These are phyloP conservation scores for Hypoxylon sp. DNA, from an alignment of 2,329 filamentous ascomycete genomes.

Conservation along the genomic window DNA sequence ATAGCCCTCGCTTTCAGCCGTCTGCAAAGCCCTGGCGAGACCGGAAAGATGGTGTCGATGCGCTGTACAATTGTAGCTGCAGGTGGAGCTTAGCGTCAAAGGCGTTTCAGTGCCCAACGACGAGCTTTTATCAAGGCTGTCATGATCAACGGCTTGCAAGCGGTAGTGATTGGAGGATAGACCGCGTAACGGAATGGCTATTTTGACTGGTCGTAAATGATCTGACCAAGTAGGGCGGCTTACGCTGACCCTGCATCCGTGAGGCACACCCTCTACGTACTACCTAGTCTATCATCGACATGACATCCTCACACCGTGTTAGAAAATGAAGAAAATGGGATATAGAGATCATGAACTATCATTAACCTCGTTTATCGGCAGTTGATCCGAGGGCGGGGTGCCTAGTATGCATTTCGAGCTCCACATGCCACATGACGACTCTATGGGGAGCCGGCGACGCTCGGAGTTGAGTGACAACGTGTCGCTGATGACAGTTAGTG, in stretches of 20 bases:
- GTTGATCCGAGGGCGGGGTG: conserved; percentile 45
- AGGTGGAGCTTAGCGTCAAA: conserved; percentile 59
- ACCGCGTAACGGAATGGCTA: conserved; percentile 49
- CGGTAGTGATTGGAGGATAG: conserved; percentile 50
- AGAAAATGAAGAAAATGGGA: conserved; percentile 22
- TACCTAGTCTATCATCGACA: conserved; percentile 27
- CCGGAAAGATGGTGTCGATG: conserved; percentile 59
- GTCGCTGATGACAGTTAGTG: conserved; percentile 40
- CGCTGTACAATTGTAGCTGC: conserved; percentile 62
- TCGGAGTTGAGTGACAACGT: conserved; percentile 43
- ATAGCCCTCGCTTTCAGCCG: conserved; percentile 50
- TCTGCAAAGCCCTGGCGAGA: conserved; percentile 43
- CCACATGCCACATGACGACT: conserved; percentile 46
- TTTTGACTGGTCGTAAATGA: conserved; percentile 51
- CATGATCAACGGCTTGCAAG: conserved; percentile 51
- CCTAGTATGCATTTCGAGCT: conserved; percentile 36
- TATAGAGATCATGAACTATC: conserved; percentile 25
- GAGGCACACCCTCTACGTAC: conserved; percentile 40
- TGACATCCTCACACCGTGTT: conserved; percentile 36
- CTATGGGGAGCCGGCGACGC: conserved; percentile 39
- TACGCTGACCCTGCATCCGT: conserved; percentile 45
- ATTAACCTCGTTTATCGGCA: conserved; percentile 43
- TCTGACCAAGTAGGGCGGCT: conserved; percentile 48
- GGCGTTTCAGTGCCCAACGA: conserved; percentile 66
- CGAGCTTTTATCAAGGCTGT: conserved; percentile 55